Evolutionary conservation across 306 rosid genomes (phyloP).

Genomic region (Elaeagnus macrophylla): DNA sequence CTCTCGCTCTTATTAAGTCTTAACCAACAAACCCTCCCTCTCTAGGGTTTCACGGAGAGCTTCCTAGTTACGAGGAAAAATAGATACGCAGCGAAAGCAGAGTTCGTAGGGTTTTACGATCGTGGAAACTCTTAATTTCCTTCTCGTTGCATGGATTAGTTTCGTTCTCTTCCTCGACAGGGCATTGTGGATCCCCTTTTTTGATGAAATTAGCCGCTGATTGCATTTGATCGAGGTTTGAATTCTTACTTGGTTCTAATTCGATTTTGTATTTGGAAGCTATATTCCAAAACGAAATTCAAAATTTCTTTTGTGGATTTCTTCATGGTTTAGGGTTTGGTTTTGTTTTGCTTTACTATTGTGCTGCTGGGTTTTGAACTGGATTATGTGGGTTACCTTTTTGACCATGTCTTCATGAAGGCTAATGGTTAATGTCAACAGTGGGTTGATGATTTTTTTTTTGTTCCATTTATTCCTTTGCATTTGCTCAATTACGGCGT

Average conservation of each 20-base stretch:
- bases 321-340: conserved; percentile 24
- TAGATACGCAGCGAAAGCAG: no score
- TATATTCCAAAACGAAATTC: neutral
- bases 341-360: neutral
- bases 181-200: conserved; percentile 17
- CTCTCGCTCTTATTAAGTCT: neutral
- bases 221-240: conserved; percentile 36
- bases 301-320: conserved; percentile 21
- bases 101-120: conserved; percentile 2
- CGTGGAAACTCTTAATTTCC: conserved; percentile 14
- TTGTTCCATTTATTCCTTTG: no score
- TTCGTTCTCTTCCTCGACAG: neutral
- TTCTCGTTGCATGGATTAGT: neutral
- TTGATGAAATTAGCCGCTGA: conserved; percentile 16
- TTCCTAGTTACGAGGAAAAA: conserved; percentile 17
- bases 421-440: no score
- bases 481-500: no score
- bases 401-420: no score
- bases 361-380: no score
- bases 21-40: conserved; percentile 16
- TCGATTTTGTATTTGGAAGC: neutral
- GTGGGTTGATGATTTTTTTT: no score
- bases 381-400: no score
- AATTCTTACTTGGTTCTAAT: conserved; percentile 2
- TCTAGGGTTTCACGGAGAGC: conserved; percentile 48